Percentiles rank a stretch among this genome's conserved stretches.
phyloP scores from a whole-genome alignment of 1,284 basidiomycete species.

The Gomphus bonarii region DNA sequence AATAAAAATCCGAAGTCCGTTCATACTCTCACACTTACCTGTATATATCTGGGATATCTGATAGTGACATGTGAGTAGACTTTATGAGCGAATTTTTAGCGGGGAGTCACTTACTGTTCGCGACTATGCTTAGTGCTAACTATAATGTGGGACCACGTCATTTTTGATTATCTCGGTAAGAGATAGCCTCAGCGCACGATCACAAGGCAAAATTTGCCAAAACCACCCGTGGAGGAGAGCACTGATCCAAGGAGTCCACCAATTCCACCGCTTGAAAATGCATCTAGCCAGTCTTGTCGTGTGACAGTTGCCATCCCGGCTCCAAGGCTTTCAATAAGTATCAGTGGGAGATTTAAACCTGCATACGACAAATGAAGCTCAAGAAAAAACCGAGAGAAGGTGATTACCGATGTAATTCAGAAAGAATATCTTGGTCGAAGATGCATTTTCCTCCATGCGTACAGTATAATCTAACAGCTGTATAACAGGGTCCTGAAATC shows the following conservation, averaged over 20 bases:
- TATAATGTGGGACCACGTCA: background rate
- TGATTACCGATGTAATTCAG: constrained; percentile 24
- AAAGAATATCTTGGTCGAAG: constrained; percentile 22
- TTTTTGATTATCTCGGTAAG: background rate
- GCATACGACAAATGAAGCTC: background rate
- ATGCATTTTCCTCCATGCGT: constrained; percentile 24
- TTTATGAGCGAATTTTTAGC: background rate
- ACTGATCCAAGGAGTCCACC: constrained; percentile 22
- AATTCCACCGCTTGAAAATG: constrained; percentile 12
- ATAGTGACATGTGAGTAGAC: background rate
- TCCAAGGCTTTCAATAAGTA: constrained; percentile 33
- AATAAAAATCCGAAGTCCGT: background rate
- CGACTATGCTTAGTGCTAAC: constrained; percentile 24
- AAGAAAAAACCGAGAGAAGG: constrained; percentile 14
- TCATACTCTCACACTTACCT: constrained; percentile 8
- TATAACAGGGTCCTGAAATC: background rate
- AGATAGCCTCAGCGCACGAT: constrained; percentile 12
- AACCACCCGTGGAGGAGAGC: constrained; percentile 19
- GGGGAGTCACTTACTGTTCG: constrained; percentile 17
- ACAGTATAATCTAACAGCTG: constrained; percentile 21
- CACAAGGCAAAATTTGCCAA: constrained; percentile 22
- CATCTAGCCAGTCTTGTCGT: constrained; percentile 13
- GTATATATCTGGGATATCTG: constrained; percentile 25
- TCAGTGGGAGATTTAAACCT: constrained; percentile 28
- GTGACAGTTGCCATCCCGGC: constrained; percentile 20